Percentiles rank a stretch among this genome's conserved stretches.
phyloP scores from a whole-genome alignment of 2,329 filamentous ascomycete genomes.

The Hymenoscyphus fructigenus region DNA sequence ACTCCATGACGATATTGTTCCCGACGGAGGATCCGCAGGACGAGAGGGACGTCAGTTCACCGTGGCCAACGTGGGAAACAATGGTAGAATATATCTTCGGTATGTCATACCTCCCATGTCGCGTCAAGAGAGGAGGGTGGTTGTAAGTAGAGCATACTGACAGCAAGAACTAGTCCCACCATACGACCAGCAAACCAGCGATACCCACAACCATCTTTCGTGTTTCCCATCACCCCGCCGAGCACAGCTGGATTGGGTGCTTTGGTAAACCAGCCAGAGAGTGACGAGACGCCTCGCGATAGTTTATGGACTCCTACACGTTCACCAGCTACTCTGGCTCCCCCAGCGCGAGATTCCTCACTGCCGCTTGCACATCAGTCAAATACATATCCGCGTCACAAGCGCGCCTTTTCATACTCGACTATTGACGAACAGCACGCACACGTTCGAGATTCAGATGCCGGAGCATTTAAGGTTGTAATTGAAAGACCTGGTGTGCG shows the following conservation, averaged over 20 bases:
- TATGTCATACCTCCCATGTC: slow-evolving; percentile 43
- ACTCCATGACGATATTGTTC: slow-evolving; percentile 48
- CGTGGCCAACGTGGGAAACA: slow-evolving; percentile 79
- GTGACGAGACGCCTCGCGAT: slow-evolving; percentile 28
- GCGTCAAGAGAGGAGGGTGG: background rate
- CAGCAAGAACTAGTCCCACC: slow-evolving; percentile 49
- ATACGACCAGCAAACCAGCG: slow-evolving; percentile 61
- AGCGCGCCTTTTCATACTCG: slow-evolving; percentile 73
- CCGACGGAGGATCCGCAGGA: slow-evolving; percentile 60
- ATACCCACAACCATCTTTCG: slow-evolving; percentile 59
- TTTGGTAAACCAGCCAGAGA: slow-evolving; percentile 36
- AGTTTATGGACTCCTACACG: slow-evolving; percentile 36
- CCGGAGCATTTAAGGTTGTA: slow-evolving; percentile 74
- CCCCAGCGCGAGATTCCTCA: slow-evolving; percentile 39
- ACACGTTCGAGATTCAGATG: slow-evolving; percentile 52
- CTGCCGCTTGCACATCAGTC: slow-evolving; percentile 14
- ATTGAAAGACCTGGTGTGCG: slow-evolving; percentile 70
- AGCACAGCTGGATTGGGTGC: slow-evolving; percentile 57
- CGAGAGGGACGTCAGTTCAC: slow-evolving; percentile 54
- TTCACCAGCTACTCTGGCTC: slow-evolving; percentile 40
- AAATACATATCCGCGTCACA: slow-evolving; percentile 41
- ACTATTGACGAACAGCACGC: slow-evolving; percentile 66
- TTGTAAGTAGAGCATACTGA: slow-evolving; percentile 24
- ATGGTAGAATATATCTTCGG: slow-evolving; percentile 80
- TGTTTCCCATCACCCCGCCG: slow-evolving; percentile 60